Evolutionary conservation across 768 basidiomycete species (phyloP).

Genomic region (Boletus rex-veris): DNA sequence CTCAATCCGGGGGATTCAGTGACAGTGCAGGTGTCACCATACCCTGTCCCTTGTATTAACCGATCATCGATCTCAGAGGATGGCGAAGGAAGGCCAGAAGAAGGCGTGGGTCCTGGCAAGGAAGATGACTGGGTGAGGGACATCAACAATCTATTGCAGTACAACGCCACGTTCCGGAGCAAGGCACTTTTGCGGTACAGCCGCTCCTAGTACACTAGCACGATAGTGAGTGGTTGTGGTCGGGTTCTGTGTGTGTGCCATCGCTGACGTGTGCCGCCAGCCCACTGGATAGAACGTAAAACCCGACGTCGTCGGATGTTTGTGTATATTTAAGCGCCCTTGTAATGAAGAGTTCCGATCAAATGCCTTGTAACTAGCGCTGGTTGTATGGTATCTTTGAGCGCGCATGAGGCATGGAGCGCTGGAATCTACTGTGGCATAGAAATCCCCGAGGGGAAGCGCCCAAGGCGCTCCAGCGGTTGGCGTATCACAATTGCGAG

Average conservation of each 20-base stretch:
- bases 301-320: background rate
- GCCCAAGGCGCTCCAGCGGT: too few relatives aligned
- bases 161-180: conserved; percentile 91
- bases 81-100: conserved; percentile 41
- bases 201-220: conserved; percentile 35
- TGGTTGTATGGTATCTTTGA: background rate
- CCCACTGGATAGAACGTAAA: conserved; percentile 1
- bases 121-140: conserved; percentile 97
- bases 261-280: conserved; percentile 3
- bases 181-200: conserved; percentile 78
- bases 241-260: background rate
- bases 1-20: conserved; percentile 85
- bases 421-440: background rate
- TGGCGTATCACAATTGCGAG: too few relatives aligned
- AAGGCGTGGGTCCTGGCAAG: conserved; percentile 74
- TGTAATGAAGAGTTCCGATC: background rate
- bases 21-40: conserved; percentile 78
- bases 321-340: background rate
- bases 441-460: background rate
- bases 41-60: conserved; percentile 91
- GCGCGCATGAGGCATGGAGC: background rate
- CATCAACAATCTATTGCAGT: conserved; percentile 91
- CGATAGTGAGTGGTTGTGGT: conserved; percentile 11
- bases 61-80: conserved; percentile 70
- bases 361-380: background rate